A percentile compares a stretch with the other conserved stretches of the same genome.
phyloP scores from a whole-genome alignment of 306 rosid genomes.

The Prosopis cineraria region DNA sequence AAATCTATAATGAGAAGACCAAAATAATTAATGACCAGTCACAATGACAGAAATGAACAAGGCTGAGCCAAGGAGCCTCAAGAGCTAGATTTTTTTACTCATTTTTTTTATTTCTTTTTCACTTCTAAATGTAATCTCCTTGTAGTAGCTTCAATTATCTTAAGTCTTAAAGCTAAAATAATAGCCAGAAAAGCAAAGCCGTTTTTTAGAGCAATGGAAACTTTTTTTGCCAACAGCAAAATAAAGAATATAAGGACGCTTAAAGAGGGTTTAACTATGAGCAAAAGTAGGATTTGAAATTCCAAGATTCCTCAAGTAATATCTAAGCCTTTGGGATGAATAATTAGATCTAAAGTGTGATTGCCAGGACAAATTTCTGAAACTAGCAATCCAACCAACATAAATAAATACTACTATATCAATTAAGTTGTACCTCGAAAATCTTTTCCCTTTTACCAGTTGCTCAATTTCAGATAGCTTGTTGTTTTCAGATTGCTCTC shows the following conservation, averaged over 20 bases:
- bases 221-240: neutral
- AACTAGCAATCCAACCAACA: conserved; percentile 29
- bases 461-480: conserved; percentile 44
- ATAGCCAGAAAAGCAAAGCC: neutral
- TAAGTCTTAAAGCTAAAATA: neutral
- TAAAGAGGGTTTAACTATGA: neutral
- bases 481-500: conserved; percentile 33
- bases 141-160: neutral
- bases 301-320: neutral
- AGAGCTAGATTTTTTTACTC: neutral
- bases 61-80: neutral
- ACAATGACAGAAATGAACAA: neutral
- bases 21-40: neutral
- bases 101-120: too few species aligned
- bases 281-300: neutral
- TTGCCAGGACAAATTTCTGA: conserved; percentile 12
- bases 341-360: conserved; percentile 14
- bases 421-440: conserved; percentile 44
- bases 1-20: neutral
- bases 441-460: conserved; percentile 36
- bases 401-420: neutral
- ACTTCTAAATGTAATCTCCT: neutral
- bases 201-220: neutral
- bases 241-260: neutral
- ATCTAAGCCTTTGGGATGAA: neutral